Evolutionary conservation across 2,329 filamentous ascomycete genomes (phyloP).

Genomic region (Diaporthe longicolla): DNA sequence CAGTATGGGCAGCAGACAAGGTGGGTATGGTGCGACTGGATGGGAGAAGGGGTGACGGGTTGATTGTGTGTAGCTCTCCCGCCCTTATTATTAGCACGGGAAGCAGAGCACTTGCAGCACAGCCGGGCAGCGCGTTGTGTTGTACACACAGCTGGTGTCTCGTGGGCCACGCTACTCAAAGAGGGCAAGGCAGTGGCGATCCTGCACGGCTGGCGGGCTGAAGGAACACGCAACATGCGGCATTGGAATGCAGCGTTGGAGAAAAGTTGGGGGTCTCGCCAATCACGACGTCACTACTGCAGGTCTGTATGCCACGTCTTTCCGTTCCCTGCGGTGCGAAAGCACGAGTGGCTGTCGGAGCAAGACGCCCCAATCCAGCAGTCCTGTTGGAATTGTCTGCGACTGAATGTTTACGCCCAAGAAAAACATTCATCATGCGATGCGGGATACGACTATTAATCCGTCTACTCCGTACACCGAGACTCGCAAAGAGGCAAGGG

Average conservation of each 20-base stretch:
- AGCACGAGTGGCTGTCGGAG: not conserved
- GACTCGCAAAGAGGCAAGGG: not conserved
- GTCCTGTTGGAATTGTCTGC: not conserved
- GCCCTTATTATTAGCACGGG: constrained; percentile 19
- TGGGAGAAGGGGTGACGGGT: constrained; percentile 19
- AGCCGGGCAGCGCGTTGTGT: constrained; percentile 11
- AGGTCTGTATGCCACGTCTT: not conserved
- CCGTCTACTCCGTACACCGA: not conserved
- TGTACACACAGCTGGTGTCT: constrained; percentile 9
- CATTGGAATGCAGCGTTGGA: constrained; percentile 26
- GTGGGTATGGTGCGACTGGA: constrained; percentile 11
- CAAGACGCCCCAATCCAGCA: not conserved
- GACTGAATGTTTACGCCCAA: not conserved
- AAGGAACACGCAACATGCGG: not conserved
- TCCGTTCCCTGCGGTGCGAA: not conserved
- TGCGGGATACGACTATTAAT: not conserved
- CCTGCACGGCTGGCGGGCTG: constrained; percentile 13
- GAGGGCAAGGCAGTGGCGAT: constrained; percentile 27
- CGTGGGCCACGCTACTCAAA: constrained; percentile 18
- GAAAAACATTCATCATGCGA: not conserved
- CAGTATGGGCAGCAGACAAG: not conserved
- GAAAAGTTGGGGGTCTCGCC: constrained; percentile 12
- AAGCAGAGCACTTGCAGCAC: not conserved
- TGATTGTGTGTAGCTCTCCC: constrained; percentile 12
- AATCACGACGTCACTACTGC: constrained; percentile 21